A percentile compares a stretch with the other conserved stretches of the same genome.
phyloP scores from a whole-genome alignment of 2,329 filamentous ascomycete species.

The Aspergillus glaucus region DNA sequence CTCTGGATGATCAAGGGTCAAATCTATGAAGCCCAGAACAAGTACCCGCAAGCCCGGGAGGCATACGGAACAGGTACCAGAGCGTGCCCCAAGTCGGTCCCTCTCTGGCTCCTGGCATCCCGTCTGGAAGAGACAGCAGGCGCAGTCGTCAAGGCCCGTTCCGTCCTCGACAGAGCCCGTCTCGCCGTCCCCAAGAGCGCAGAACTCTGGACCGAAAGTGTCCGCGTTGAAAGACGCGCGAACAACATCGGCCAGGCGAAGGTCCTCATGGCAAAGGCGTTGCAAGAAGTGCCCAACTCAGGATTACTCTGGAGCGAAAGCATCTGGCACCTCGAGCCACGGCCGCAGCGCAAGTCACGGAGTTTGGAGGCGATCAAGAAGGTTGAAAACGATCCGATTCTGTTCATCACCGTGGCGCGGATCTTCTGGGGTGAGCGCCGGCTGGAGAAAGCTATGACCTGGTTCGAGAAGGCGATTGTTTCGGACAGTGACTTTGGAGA shows the following conservation, averaged over 20 bases:
- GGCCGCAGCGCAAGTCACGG: conserved; percentile 86
- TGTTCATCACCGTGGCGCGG: conserved; percentile 86
- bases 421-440: conserved; percentile 94
- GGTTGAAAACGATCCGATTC: conserved; percentile 80
- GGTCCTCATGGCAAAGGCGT: conserved; percentile 83
- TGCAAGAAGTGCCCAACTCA: conserved; percentile 83
- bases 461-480: conserved; percentile 94
- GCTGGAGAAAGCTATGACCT: conserved; percentile 88
- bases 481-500: conserved; percentile 83
- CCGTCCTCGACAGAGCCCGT: conserved; percentile 83
- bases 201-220: conserved; percentile 86
- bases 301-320: conserved; percentile 89
- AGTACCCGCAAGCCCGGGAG: conserved; percentile 77
- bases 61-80: conserved; percentile 84
- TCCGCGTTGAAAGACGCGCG: conserved; percentile 82
- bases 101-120: conserved; percentile 83
- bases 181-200: conserved; percentile 79
- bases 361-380: conserved; percentile 94
- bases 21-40: conserved; percentile 80
- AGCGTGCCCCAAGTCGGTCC: conserved; percentile 73
- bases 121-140: conserved; percentile 81
- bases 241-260: conserved; percentile 79
- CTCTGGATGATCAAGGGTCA: conserved; percentile 99
- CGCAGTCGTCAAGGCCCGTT: conserved; percentile 82
- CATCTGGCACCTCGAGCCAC: conserved; percentile 87